Base-by-base conservation (phyloP, 2,329 filamentous ascomycete species). In the Xylariaceae sp. region DNA sequence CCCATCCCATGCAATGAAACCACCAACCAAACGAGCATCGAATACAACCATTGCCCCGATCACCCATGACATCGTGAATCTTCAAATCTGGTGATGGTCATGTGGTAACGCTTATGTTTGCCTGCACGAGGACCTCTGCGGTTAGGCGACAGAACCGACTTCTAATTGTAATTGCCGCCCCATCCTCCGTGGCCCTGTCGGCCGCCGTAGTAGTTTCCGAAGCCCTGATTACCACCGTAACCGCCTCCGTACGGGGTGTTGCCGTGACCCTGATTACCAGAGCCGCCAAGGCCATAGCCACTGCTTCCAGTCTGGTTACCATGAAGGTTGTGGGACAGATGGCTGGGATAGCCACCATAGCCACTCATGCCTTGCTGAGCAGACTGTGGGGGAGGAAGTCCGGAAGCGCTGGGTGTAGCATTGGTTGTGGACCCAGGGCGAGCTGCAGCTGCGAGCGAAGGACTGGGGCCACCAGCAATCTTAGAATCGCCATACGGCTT, bases 401-500 rank as follows among this genome's bases (percentile, higher is more conserved):
- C 78, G 38, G 71, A 66, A 64, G 79, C 77, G 39, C 75, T 71
- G 4, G 78, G 70, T 2, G 70, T 72, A 47, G 72, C 75, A 66
- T 81, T 81, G 6, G 78, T 72, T 11, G 80, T 80, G 31, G 80
- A 83, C 41, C 79, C 79, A 6, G 80, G 80, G 14, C 80, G 78
- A n/a, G 70, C 71, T 19, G 77, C 76, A 40, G 75, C 75, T 27
- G 72, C 74, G 12, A 83, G 71, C 3, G 79, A 78, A 39, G 80
- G 79, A 52, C 77, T 82, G 11, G 80, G 78, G 1, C 80, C 80
- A 36, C 75, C 70, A 10, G 69, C 70, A 15, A 71, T 61, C 73
- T 83, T 83, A 58, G 71, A 63, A 17, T 83, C 80, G 44, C 76
- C 76, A 51, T 80, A 83, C 0, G 77, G 77, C 73, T 83, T 83